phyloP scores from a whole-genome alignment of 306 rosid genomes.

The Rosa persica region DNA sequence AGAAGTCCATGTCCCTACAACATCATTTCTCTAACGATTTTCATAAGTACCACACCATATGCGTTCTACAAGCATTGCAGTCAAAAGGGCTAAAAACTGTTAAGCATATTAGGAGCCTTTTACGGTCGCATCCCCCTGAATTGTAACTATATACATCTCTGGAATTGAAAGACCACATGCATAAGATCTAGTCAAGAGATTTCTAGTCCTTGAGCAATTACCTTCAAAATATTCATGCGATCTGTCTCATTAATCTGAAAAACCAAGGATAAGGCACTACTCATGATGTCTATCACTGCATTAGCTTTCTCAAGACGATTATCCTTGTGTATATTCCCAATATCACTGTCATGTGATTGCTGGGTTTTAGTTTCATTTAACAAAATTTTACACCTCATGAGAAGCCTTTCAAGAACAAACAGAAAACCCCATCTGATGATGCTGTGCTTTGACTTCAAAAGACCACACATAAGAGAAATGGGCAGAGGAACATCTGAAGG shows the following conservation, averaged over 20 bases:
- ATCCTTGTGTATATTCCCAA: constrained; percentile 45
- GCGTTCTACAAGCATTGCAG: not conserved
- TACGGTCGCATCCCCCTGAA: not conserved
- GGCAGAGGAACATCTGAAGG: constrained; percentile 82
- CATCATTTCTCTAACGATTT: not conserved
- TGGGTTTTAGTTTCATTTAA: constrained; percentile 82
- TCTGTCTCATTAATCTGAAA: constrained; percentile 85
- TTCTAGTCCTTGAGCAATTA: constrained; percentile 41
- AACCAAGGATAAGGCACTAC: constrained; percentile 81
- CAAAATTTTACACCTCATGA: constrained; percentile 92
- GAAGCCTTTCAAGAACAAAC: constrained; percentile 90
- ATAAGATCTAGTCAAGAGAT: constrained; percentile 17
- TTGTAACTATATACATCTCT: constrained; percentile 8
- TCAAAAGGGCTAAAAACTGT: not conserved
- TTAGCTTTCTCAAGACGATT: constrained; percentile 88
- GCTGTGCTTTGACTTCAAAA: constrained; percentile 77
- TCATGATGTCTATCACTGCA: constrained; percentile 93
- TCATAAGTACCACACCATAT: not conserved
- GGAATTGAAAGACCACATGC: constrained; percentile 1
- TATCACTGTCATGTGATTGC: constrained; percentile 44
- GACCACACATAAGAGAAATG: constrained; percentile 86
- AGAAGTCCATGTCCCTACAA: not conserved
- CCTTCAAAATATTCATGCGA: constrained; percentile 90
- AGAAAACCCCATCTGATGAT: constrained; percentile 92
- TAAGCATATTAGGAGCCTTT: not conserved